A percentile compares a stretch with the other conserved stretches of the same genome.
These are phyloP conservation scores for Phyllosticta citriasiana DNA, from an alignment of 2,329 filamentous ascomycete species.

Conservation along the genomic window DNA sequence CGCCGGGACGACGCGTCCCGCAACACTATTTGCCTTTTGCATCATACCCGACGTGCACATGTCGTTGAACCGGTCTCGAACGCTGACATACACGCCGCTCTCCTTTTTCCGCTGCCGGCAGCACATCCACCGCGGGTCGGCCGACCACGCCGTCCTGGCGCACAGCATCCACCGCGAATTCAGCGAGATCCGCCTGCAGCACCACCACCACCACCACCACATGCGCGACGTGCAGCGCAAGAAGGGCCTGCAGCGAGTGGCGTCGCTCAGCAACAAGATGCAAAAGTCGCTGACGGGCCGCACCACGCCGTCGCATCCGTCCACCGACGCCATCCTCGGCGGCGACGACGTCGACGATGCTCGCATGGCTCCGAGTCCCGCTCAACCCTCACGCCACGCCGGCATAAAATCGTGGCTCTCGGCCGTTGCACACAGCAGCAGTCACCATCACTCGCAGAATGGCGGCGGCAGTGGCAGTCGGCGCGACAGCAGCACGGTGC, in stretches of 20 bases:
- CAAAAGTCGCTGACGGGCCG: not conserved
- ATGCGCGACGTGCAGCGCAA: not conserved
- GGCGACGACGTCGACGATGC: not conserved
- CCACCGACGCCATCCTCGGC: not conserved
- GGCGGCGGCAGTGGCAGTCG: not conserved
- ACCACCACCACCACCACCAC: not conserved
- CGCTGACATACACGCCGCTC: slow-evolving; percentile 29
- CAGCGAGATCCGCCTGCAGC: slow-evolving; percentile 16
- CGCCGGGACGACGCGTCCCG: not conserved
- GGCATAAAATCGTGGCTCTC: not conserved
- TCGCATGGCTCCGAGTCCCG: no score
- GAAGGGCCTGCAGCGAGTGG: slow-evolving; percentile 4
- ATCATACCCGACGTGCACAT: slow-evolving; percentile 33
- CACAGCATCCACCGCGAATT: slow-evolving; percentile 39
- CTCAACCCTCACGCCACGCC: not conserved
- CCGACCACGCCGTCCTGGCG: slow-evolving; percentile 35
- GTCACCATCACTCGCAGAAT: not conserved
- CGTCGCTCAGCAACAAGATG: slow-evolving; percentile 4
- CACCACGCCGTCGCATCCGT: not conserved
- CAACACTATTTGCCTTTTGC: slow-evolving; percentile 28
- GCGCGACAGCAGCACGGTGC: slow-evolving; percentile 13
- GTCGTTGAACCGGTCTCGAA: slow-evolving; percentile 19
- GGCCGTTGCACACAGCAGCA: not conserved
- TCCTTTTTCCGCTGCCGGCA: slow-evolving; percentile 37
- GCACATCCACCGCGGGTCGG: slow-evolving; percentile 33